Evolutionary conservation across 139 green algal genomes (phyloP).

Genomic region (Chlorokybus atmophyticus): DNA sequence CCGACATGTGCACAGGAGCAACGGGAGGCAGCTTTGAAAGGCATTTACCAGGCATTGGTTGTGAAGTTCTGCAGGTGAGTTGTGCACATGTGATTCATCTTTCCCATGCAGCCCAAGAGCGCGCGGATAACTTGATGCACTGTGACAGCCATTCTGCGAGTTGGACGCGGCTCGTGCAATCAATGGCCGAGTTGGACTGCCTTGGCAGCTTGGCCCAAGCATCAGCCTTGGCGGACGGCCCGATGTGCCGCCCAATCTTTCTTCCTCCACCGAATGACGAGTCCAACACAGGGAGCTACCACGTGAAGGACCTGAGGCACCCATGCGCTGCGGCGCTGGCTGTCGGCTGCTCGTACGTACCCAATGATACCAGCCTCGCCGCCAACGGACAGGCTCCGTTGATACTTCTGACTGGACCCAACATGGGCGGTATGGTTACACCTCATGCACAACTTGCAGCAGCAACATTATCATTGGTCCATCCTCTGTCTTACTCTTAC

Average conservation of each 20-base stretch:
- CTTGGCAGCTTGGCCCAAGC: conserved; percentile 34
- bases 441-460: too few relatives aligned
- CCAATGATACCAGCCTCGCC: too few relatives aligned
- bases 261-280: neutral
- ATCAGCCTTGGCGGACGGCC: conserved; percentile 1
- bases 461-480: too few relatives aligned
- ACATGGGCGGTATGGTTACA: conserved; percentile 99
- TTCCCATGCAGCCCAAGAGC: too few relatives aligned
- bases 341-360: conserved; percentile 61
- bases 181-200: conserved; percentile 75
- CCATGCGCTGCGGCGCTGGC: conserved; percentile 36
- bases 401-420: conserved; percentile 61
- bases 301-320: conserved; percentile 48
- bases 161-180: too few relatives aligned
- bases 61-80: conserved; percentile 20
- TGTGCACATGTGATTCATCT: too few relatives aligned
- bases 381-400: conserved; percentile 24
- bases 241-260: conserved; percentile 23
- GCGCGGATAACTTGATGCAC: too few relatives aligned
- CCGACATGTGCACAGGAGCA: too few relatives aligned
- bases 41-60: conserved; percentile 18
- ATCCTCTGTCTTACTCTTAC: too few relatives aligned
- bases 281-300: neutral
- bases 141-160: too few relatives aligned
- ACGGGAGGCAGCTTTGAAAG: conserved; percentile 43